Percentiles rank a stretch among this genome's conserved stretches.
These are phyloP conservation scores for Austroboletus festivus DNA, from an alignment of 768 basidiomycete species.

Conservation along the genomic window DNA sequence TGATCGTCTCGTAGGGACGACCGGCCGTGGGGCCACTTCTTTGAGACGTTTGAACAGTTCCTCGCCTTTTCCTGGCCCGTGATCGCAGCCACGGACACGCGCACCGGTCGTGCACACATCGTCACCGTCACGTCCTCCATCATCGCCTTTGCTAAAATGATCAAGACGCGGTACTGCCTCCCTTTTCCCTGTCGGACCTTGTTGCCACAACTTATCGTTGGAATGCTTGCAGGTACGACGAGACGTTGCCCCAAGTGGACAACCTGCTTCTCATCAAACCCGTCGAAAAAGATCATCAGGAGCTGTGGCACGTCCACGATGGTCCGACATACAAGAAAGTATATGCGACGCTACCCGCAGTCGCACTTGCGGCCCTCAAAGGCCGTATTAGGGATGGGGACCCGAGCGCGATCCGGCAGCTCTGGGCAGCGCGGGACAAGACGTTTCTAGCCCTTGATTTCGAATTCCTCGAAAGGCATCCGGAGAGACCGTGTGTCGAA, in stretches of 20 bases:
- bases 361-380: constrained; percentile 61
- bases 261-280: constrained; percentile 68
- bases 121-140: constrained; percentile 73
- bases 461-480: constrained; percentile 72
- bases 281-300: constrained; percentile 66
- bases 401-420: constrained; percentile 54
- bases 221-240: constrained; percentile 52
- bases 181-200: background rate
- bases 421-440: constrained; percentile 71
- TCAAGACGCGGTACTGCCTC: constrained; percentile 62
- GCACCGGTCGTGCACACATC: constrained; percentile 72
- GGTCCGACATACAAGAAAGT: constrained; percentile 67
- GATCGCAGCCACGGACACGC: constrained; percentile 69
- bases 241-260: constrained; percentile 67
- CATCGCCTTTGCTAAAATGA: constrained; percentile 78
- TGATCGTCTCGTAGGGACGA: constrained; percentile 55
- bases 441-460: constrained; percentile 75
- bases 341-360: constrained; percentile 67
- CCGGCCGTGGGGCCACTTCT: constrained; percentile 74
- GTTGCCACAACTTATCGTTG: background rate
- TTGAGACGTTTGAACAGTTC: constrained; percentile 77
- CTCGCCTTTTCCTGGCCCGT: constrained; percentile 81
- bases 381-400: constrained; percentile 64
- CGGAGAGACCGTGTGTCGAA: constrained; percentile 63
- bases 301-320: constrained; percentile 67